A percentile compares a stretch with the other conserved stretches of the same genome.
phyloP scores from a whole-genome alignment of 345 rosid species.

The Hypericum perforatum region DNA sequence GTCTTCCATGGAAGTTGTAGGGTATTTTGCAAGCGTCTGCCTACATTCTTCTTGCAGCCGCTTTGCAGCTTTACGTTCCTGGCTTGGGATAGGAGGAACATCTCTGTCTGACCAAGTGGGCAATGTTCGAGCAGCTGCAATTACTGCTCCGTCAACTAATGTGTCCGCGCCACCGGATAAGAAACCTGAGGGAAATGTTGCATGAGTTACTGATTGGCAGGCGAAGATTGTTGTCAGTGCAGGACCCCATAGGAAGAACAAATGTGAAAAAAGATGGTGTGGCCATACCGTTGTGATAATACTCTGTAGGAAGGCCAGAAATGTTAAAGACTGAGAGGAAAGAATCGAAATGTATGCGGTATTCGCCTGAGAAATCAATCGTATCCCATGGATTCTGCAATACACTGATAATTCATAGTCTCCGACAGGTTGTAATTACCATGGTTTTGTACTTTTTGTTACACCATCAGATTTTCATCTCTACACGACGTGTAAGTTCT shows the following conservation, averaged over 20 bases:
- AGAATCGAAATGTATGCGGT: conserved; percentile 72
- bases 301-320: conserved; percentile 77
- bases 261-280: background rate
- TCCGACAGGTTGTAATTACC: background rate
- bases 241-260: conserved; percentile 2
- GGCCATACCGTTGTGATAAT: conserved; percentile 58
- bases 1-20: conserved; percentile 66
- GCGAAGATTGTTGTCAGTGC: background rate
- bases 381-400: conserved; percentile 93
- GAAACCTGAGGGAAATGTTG: conserved; percentile 29
- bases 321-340: conserved; percentile 74
- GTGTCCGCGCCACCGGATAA: conserved; percentile 32
- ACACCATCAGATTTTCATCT: no score
- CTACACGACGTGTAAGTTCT: no score
- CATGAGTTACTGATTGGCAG: background rate
- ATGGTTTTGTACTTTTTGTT: background rate
- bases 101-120: conserved; percentile 89
- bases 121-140: conserved; percentile 82
- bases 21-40: conserved; percentile 54
- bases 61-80: conserved; percentile 68
- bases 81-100: conserved; percentile 66
- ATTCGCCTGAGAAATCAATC: conserved; percentile 61
- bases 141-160: conserved; percentile 77
- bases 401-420: background rate
- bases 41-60: conserved; percentile 76